Base-by-base conservation (phyloP, 306 rosid genomes). In the Erythrophleum fordii region DNA sequence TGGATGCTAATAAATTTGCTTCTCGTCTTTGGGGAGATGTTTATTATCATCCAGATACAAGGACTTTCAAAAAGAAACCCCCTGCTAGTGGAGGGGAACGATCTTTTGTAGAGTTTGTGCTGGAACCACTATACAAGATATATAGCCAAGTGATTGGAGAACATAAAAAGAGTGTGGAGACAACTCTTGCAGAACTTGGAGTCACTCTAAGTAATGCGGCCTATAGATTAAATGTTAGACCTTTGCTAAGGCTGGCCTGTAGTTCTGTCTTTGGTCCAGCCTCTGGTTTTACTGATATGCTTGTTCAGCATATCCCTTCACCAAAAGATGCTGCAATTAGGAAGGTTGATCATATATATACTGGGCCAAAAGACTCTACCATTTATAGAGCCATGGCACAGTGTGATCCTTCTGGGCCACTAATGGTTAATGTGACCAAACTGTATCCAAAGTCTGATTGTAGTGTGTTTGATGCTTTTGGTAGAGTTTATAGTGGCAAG, bases 91-190 rank as follows among this genome's bases (percentile, higher is more conserved):
- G 99, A 65, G 99, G 93, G 39, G 99, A 95, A 81, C 90, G 98
- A 53, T 91, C 99, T 25, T 95, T 95, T 88, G 99, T 95, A 11
- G 92, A 95, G 87, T 95, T 95, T 82, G 93, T 95, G 46, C 88
- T 95, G 25, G 99, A 95, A 76, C 99, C 99, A 0, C 89, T 95
- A 45, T 95, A 93, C 88, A 95, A 90, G 87, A 90, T 93, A 65
- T 95, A 95, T 78, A 95, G 99, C 78, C 99, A 95, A 80, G 99
- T 95, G 16, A 95, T 95, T 80, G 99, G 98, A 41, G 99, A 93
- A 73, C 99, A 95, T 83, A 95, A 92, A 77, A 95, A 95, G 89
- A 95, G 99, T 81, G 99, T 95, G 25, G 99, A 95, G 89, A 88
- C 97, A 75, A 95, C 99, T 77, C 99, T 95, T 82, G 96, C 90